Evolutionary conservation across 1,284 basidiomycete species (phyloP).

Genomic region (Earliella scabrosa): DNA sequence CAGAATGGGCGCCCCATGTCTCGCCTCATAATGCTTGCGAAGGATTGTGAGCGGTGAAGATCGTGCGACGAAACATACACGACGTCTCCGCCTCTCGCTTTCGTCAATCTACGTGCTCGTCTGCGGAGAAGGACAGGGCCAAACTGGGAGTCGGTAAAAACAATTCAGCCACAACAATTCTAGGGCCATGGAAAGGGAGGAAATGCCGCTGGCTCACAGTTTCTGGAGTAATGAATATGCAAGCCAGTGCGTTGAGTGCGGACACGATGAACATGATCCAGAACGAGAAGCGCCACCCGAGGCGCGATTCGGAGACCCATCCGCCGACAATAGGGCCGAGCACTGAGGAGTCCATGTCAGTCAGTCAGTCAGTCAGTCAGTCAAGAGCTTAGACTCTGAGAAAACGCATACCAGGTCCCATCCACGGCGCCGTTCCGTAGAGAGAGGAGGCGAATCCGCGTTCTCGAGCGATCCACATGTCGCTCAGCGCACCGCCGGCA

Average conservation of each 20-base stretch:
- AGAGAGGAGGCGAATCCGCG: slow-evolving; percentile 63
- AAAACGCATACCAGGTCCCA: slow-evolving; percentile 68
- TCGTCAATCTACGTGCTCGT: slow-evolving; percentile 54
- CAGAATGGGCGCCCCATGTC: slow-evolving; percentile 67
- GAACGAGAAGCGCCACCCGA: slow-evolving; percentile 74
- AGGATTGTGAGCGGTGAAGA: slow-evolving; percentile 47
- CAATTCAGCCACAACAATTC: no score
- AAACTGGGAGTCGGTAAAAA: no score
- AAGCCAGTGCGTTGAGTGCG: slow-evolving; percentile 50
- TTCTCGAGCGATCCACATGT: slow-evolving; percentile 63
- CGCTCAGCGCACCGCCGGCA: slow-evolving; percentile 62
- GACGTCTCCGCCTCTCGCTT: slow-evolving; percentile 45
- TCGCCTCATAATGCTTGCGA: slow-evolving; percentile 42
- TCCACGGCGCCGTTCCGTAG: slow-evolving; percentile 71
- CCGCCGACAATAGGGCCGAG: slow-evolving; percentile 71
- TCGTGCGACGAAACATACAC: slow-evolving; percentile 63
- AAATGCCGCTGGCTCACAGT: slow-evolving; percentile 39
- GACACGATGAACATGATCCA: slow-evolving; percentile 71
- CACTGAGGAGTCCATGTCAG: slow-evolving; percentile 44
- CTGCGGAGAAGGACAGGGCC: slow-evolving; percentile 68
- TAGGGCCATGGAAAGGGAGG: background rate
- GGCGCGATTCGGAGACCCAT: slow-evolving; percentile 53
- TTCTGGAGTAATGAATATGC: slow-evolving; percentile 53
- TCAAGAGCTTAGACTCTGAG: no score
- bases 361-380: no score